Conservation (phyloP, 208 protist genomes). For the Leptomonas pyrrhocoris region DNA sequence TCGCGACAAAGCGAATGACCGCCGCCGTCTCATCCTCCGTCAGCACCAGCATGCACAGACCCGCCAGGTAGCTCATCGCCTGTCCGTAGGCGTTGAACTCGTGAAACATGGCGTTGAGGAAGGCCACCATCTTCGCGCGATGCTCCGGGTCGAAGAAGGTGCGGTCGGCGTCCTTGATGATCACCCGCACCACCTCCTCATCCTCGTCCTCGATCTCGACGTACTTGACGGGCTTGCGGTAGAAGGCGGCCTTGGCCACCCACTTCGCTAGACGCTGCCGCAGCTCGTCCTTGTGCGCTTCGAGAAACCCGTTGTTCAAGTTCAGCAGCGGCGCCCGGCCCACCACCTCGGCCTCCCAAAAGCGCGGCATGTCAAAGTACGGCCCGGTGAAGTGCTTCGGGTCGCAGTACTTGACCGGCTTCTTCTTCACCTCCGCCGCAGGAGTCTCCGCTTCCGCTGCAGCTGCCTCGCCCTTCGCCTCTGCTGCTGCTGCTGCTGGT, state of each 20-base stretch:
- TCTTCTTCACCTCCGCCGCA: conserved; percentile 23
- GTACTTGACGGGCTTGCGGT: conserved; percentile 70
- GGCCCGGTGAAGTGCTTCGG: conserved; percentile 79
- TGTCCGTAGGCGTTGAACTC: conserved; percentile 89
- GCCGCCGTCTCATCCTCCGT: conserved; percentile 83
- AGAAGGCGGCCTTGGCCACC: conserved; percentile 66
- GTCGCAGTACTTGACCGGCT: conserved; percentile 54
- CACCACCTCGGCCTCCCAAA: conserved; percentile 84
- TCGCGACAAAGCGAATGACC: conserved; percentile 80
- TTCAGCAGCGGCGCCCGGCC: conserved; percentile 73
- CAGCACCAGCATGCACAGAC: conserved; percentile 80
- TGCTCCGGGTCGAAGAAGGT: conserved; percentile 84
- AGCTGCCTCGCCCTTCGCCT: background rate
- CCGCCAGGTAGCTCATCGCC: conserved; percentile 92
- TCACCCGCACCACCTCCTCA: conserved; percentile 88
- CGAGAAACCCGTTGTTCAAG: conserved; percentile 83
- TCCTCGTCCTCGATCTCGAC: conserved; percentile 81
- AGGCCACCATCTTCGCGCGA: conserved; percentile 74
- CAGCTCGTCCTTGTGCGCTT: conserved; percentile 61
- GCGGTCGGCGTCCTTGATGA: conserved; percentile 90
- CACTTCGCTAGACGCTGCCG: conserved; percentile 69
- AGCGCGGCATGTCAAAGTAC: conserved; percentile 81
- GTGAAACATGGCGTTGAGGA: conserved; percentile 81
- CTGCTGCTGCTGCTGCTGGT: conserved; percentile 1
- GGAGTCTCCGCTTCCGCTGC: background rate